Base-by-base conservation (phyloP, 257 asterid genomes). In the Solanum gandarillasii region DNA sequence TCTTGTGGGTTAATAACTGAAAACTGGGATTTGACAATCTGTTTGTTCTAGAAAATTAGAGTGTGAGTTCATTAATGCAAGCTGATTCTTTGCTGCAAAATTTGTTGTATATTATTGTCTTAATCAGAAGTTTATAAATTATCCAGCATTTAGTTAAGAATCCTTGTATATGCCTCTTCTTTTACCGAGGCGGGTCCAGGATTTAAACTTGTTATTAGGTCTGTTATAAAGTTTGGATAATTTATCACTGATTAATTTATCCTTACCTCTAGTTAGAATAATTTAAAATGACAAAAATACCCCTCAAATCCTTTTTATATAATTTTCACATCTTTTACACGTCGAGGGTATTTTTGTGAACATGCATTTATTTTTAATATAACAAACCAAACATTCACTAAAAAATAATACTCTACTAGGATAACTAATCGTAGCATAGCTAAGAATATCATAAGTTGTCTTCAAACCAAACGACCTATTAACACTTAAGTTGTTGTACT, bases 301-400 rank as follows among this genome's bases (percentile, higher is more conserved):
- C 71, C 71, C 7, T 23, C 0, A 2, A 62, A n/a, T 25, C 0
- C 4, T 62, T n/a, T n/a, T 4, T 10, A n/a, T 2, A 10, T 0
- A 5, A 0, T 62, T 62, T 1, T 0, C 31, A 62, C 16, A 62
- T n/a, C 16, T 0, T n/a, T 4, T 0, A 62, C 31, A 62, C 0
- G 0, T 10, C 0, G 7, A 62, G 16, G 31, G 3, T 58, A 62
- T 62, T 62, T n/a, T n/a, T 62, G 14, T n/a, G 2, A 62, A 62
- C 32, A 62, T 4, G 31, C 71, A n/a, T 62, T 62, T 62, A 23
- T 62, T n/a, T 62, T 2, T 62, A 58, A 58, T 58, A 58, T 3
- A 20, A 58, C 4, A 58, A 58, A 1, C 8, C 71, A 62, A 62
- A 62, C 16, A n/a, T 62, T 23, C 31, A 4, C 8, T 62, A n/a